Base-by-base conservation (phyloP, 352 stramenopile species). In the Phytophthora foliorum region DNA sequence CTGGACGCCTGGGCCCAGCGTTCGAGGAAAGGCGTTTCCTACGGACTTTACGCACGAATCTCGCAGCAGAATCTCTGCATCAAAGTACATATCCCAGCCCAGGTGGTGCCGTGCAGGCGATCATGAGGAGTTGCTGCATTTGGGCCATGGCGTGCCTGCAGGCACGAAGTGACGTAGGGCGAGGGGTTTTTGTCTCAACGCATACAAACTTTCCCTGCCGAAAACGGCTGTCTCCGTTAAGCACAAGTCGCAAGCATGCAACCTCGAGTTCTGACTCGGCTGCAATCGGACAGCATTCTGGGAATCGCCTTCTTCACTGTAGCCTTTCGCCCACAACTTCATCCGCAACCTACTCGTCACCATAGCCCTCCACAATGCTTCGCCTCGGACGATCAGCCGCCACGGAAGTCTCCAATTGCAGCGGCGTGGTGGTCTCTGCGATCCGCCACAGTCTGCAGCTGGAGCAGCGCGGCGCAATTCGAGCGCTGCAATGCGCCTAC, bases 401-500 rank as follows among this genome's bases (percentile, higher is more conserved):
- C n/a, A 52, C 24, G 8, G 48, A 68, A 72, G 46, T 50, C 25
- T 60, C 59, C 29, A 69, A 59, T 65, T 65, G 56, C 57, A 50
- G 25, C 27, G 49, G 52, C 19, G 3, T 61, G 1, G 32, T 64
- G 27, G 55, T 59, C 48, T 76, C 67, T 17, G 19, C 61, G 1
- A 59, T 69, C 24, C 51, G 56, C 53, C 66, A 29, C 22, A 72
- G 54, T 4, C 50, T 77, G 11, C 34, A 72, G 44, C 27, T 69
- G 3, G 39, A 78, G 17, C 68, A 74, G 29, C 58, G 72, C 53
- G 13, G 49, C 9, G 29, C 42, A 14, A 27, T 27, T 31, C 36
- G 52, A 27, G 54, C 36, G 4, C 21, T 72, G 22, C 68, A 72
- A 67, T 72, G 75, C 48, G 67, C 70, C 11, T 82, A 69, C 58